Percentiles rank a stretch among this genome's conserved stretches.
Evolutionary conservation across 108 stramenopile genomes (phyloP).

Genomic region (Nannochloropsis oceanica): DNA sequence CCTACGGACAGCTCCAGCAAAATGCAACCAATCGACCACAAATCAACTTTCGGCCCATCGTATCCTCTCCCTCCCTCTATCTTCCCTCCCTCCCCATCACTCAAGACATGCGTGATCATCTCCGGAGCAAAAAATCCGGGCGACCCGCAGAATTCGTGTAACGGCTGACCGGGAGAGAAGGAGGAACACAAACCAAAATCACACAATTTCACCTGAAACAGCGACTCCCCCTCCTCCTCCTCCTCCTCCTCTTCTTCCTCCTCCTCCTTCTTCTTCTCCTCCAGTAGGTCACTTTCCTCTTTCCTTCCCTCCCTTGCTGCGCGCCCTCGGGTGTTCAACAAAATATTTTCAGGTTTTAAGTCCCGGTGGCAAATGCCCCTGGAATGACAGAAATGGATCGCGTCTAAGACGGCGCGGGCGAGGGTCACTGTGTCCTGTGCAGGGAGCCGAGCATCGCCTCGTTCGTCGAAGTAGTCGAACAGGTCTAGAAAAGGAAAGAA

Average conservation of each 20-base stretch:
- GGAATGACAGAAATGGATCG: conserved; percentile 48
- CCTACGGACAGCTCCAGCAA: conserved; percentile 45
- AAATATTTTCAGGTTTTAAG: conserved; percentile 47
- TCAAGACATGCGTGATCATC: conserved; percentile 40
- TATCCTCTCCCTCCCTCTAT: conserved; percentile 28
- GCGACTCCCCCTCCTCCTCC: neutral
- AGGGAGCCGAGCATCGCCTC: conserved; percentile 4
- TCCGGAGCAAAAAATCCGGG: conserved; percentile 59
- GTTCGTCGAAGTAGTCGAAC: conserved; percentile 31
- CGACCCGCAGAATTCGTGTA: conserved; percentile 48
- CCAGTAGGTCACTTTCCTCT: neutral
- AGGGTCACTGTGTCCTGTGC: conserved; percentile 27
- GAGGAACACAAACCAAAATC: conserved; percentile 49
- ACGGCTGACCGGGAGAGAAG: conserved; percentile 8
- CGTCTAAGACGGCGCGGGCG: conserved; percentile 45
- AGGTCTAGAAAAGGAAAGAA: neutral
- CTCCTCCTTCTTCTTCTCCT: neutral
- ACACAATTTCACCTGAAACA: conserved; percentile 39
- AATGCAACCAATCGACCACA: conserved; percentile 55
- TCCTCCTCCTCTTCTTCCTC: neutral
- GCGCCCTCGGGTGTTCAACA: conserved; percentile 1
- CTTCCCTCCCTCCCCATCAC: conserved; percentile 33
- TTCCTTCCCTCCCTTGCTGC: neutral
- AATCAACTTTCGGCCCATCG: conserved; percentile 44
- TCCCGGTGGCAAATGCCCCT: conserved; percentile 51